Evolutionary conservation across 2,329 filamentous ascomycete genomes (phyloP), one percentile per base, ranked within the genome.

Genomic region (Byssoonygena ceratinophila): DNA sequence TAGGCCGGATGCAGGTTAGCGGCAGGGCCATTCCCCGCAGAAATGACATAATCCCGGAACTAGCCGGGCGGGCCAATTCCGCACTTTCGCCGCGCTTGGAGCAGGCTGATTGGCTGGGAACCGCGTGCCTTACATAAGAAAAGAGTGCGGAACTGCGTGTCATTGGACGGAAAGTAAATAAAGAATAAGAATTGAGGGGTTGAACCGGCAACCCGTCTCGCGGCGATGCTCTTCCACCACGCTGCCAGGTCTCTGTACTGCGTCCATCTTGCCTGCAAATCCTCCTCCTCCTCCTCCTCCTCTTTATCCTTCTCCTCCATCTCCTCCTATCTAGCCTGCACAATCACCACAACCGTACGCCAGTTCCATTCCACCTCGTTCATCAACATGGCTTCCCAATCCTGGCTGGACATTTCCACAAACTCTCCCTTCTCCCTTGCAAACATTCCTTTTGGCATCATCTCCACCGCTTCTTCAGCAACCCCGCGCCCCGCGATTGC

Each of bases 401-500:
- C 78, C 51, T 83, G 80, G 80, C 71, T 84, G 52, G 67, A 68
- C 46, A 80, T 84, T 54, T 77, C 80, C 44, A 71, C 73, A 49
- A 71, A 74, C 53, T 83, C 78, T 53, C 80, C 82, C 61, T 89
- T 89, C 69, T 87, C 85, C 7, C 71, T 91, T 48, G 80, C 83
- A 62, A 92, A 92, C 64, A 83, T 92, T 51, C 87, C 87, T 1
- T 91, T 91, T 63, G 87, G 87, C 61, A 82, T 92, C 71, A 86
- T 92, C 63, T 84, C 81, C 27, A 84, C 83, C 0, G 58, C 74
- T 2, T 66, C 73, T 4, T 74, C 79, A 54, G 61, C 74, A 9
- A 74, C 74, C 23, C 83, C 76, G 1, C 81, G 82, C 25, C 76
- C 81, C 8, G 86, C 84, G 12, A 71, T 86, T 55, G 85, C 85